These are phyloP conservation scores for Cordia subcordata DNA, from an alignment of 257 asterid species.

Conservation along the genomic window DNA sequence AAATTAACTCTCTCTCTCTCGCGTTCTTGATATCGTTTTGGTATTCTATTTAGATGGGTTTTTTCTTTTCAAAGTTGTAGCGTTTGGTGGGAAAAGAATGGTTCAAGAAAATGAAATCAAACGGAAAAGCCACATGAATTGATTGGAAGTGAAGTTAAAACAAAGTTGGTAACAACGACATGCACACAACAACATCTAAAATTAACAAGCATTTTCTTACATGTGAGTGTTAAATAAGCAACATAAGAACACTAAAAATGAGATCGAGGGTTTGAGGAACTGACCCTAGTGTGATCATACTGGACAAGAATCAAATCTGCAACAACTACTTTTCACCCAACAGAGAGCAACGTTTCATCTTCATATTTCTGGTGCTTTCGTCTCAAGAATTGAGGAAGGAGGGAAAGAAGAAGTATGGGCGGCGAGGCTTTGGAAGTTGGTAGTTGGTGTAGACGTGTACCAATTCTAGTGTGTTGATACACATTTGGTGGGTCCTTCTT, in stretches of 20 bases:
- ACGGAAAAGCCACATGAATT: conserved; percentile 35
- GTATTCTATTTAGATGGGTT: too few species aligned
- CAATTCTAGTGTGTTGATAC: too few species aligned
- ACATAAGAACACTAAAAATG: background rate
- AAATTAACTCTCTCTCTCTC: background rate
- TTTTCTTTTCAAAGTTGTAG: conserved; percentile 4
- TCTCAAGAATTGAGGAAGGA: conserved; percentile 3
- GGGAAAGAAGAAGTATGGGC: conserved; percentile 11
- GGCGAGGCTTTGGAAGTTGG: background rate
- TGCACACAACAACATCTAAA: conserved; percentile 11
- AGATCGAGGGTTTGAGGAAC: background rate
- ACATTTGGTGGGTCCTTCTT: background rate
- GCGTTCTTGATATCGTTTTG: too few species aligned
- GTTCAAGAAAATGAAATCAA: conserved; percentile 26
- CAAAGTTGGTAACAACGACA: conserved; percentile 31
- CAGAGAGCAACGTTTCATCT: background rate
- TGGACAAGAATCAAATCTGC: conserved; percentile 15
- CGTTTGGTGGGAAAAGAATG: conserved; percentile 33
- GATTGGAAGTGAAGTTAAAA: conserved; percentile 58
- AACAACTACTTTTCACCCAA: background rate
- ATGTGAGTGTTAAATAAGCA: conserved; percentile 16
- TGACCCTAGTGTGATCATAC: conserved; percentile 12
- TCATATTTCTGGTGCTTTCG: too few species aligned
- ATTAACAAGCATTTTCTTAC: conserved; percentile 1
- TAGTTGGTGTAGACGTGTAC: conserved; percentile 2